A percentile compares a stretch with the other conserved stretches of the same genome.
Conservation (phyloP, 176 grass and related monocot species). For the Oryza australiensis region DNA sequence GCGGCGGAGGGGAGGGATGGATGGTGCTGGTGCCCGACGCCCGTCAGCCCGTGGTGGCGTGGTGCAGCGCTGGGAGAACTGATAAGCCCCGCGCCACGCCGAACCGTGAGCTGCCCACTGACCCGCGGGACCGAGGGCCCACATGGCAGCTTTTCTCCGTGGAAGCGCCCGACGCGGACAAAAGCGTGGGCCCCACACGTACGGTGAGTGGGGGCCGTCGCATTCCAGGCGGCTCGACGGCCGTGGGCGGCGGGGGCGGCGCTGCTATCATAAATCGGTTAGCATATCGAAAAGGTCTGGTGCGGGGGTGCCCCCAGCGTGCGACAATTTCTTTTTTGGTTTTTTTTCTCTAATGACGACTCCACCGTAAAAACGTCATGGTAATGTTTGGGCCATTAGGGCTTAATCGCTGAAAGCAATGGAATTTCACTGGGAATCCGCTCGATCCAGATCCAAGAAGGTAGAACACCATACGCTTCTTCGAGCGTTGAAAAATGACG, state of each 20-base stretch:
- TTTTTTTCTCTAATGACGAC: too few species aligned
- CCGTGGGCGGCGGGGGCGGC: not conserved
- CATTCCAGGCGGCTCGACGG: too few species aligned
- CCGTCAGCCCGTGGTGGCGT: too few species aligned
- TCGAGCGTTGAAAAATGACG: not conserved
- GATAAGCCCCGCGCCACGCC: not conserved
- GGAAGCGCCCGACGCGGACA: slow-evolving; percentile 32
- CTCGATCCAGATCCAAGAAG: not conserved
- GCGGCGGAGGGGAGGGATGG: too few species aligned
- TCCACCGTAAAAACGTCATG: not conserved
- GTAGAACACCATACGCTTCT: not conserved
- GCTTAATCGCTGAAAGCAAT: not conserved
- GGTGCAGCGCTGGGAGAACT: not conserved
- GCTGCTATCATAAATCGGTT: not conserved
- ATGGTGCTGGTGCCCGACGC: too few species aligned
- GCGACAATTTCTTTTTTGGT: not conserved
- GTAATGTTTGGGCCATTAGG: not conserved
- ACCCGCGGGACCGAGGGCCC: not conserved
- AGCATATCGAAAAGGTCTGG: too few species aligned
- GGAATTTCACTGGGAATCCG: not conserved
- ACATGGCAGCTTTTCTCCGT: too few species aligned
- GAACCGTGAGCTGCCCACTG: not conserved
- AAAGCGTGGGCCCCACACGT: not conserved
- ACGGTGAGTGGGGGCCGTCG: too few species aligned
- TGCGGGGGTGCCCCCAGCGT: too few species aligned